Evolutionary conservation across 441 rosid genomes (phyloP).

Genomic region (Erysimum pusillum): DNA sequence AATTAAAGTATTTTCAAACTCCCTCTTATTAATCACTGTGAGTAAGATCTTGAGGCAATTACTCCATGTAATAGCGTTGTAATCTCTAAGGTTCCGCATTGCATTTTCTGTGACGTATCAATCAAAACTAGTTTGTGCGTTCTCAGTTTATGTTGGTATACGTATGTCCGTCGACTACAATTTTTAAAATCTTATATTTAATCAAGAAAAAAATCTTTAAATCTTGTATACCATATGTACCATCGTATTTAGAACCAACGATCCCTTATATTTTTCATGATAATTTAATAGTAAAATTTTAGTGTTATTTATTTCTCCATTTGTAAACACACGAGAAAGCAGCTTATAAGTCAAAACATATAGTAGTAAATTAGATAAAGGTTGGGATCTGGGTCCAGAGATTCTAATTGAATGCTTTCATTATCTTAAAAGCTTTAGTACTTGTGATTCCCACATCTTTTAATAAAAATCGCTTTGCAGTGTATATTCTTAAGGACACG

Average conservation of each 20-base stretch:
- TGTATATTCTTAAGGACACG: constrained; percentile 40
- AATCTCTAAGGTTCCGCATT: neutral
- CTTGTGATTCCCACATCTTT: constrained; percentile 46
- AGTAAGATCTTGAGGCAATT: neutral
- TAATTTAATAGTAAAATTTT: neutral
- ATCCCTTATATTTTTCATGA: neutral
- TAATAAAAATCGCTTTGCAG: constrained; percentile 42
- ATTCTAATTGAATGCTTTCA: constrained; percentile 36
- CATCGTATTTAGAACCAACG: neutral
- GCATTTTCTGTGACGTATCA: neutral
- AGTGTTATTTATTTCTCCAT: constrained; percentile 1
- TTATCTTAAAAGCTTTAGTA: constrained; percentile 40
- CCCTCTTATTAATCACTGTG: neutral
- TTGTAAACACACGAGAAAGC: constrained; percentile 15
- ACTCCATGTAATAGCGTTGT: neutral
- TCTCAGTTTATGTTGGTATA: no score
- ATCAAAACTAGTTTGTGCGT: neutral
- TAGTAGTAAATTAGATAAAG: constrained; percentile 26
- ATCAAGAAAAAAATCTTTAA: no score
- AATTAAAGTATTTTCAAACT: no score
- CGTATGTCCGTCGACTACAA: no score
- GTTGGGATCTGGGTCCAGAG: constrained; percentile 40
- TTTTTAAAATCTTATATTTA: no score
- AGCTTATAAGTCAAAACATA: constrained; percentile 36
- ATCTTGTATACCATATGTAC: neutral